Conservation (phyloP, 2,329 filamentous ascomycete species). For the Ophiostoma angusticollis region DNA sequence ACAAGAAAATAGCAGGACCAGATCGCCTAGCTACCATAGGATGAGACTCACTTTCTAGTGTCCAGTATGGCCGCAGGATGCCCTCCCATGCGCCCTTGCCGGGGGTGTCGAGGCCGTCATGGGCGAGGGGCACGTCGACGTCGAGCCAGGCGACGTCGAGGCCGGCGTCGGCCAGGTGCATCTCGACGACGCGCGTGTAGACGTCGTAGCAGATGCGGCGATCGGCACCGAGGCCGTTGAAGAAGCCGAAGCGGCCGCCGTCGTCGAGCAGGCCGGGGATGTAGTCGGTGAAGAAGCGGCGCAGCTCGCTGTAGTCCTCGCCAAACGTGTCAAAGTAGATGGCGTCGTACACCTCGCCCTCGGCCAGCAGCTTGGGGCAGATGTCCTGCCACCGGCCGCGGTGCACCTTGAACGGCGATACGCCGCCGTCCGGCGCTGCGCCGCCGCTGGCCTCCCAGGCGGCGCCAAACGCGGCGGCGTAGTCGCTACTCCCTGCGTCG, state of each 20-base stretch:
- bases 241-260: conserved; percentile 68
- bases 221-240: conserved; percentile 87
- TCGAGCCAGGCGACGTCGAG: conserved; percentile 81
- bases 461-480: conserved; percentile 32
- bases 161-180: conserved; percentile 79
- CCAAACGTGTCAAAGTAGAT: conserved; percentile 98
- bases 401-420: conserved; percentile 61
- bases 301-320: conserved; percentile 78
- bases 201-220: conserved; percentile 91
- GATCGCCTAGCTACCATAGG: too few relatives aligned
- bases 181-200: conserved; percentile 81
- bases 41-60: conserved; percentile 56
- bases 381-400: conserved; percentile 73
- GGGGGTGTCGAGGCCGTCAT: conserved; percentile 47
- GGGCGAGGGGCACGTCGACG: conserved; percentile 60
- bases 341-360: conserved; percentile 63
- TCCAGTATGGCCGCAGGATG: conserved; percentile 82
- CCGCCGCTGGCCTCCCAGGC: conserved; percentile 41
- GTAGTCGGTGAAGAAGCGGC: conserved; percentile 76
- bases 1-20: not conserved
- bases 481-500: conserved; percentile 28
- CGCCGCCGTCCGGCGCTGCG: conserved; percentile 41
- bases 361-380: conserved; percentile 51
- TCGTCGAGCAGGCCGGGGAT: conserved; percentile 66
- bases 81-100: conserved; percentile 75